A percentile compares a stretch with the other conserved stretches of the same genome.
Evolutionary conservation across 106 monocot species (phyloP).

Genomic region (Hemerocallis citrina): DNA sequence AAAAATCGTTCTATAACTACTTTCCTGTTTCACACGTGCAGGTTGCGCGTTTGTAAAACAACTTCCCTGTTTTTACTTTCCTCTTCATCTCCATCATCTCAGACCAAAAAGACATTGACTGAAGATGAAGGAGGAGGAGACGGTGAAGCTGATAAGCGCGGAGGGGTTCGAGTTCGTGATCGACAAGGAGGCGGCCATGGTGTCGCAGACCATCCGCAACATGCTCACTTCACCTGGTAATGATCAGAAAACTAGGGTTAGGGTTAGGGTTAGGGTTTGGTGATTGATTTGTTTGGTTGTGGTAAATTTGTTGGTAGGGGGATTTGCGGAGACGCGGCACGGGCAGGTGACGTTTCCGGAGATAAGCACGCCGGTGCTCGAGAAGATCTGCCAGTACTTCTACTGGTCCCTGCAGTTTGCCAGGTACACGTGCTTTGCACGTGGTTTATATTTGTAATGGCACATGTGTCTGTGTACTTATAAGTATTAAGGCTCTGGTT

Average conservation of each 20-base stretch:
- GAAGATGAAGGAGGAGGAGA: constrained; percentile 51
- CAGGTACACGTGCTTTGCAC: too few species aligned
- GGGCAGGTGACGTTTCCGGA: constrained; percentile 90
- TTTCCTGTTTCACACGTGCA: too few species aligned
- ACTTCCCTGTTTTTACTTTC: too few species aligned
- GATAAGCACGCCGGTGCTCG: constrained; percentile 69
- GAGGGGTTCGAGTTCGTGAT: constrained; percentile 97
- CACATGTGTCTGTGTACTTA: too few species aligned
- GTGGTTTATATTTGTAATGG: too few species aligned
- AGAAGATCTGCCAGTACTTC: constrained; percentile 98
- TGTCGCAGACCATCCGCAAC: constrained; percentile 87
- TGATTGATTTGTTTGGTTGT: not conserved
- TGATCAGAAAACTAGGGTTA: not conserved
- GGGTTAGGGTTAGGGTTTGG: not conserved
- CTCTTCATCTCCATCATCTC: too few species aligned
- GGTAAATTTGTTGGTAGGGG: constrained; percentile 19
- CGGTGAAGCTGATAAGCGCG: constrained; percentile 85
- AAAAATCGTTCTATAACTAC: too few species aligned
- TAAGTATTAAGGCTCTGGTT: too few species aligned
- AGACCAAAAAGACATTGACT: too few species aligned
- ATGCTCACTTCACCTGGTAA: constrained; percentile 95
- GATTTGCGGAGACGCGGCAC: constrained; percentile 66
- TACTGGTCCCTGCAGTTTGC: constrained; percentile 87
- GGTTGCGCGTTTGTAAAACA: too few species aligned
- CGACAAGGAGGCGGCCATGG: constrained; percentile 87